Conservation (phyloP, 2,329 filamentous ascomycete genomes). For the Xylaria sp. region DNA sequence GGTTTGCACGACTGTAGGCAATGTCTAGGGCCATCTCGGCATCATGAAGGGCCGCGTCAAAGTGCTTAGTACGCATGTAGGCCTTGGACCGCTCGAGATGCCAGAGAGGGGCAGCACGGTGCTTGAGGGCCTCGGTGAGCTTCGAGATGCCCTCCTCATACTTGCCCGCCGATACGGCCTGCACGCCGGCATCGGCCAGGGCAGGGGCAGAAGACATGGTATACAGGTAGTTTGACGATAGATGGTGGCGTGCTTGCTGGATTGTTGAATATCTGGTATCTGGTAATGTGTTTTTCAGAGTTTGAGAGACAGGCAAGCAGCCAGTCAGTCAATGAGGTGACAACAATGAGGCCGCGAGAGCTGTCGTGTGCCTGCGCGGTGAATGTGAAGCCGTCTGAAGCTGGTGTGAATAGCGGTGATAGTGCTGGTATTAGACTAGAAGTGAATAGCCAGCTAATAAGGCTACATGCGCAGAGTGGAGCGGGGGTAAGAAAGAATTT, state of each 20-base stretch:
- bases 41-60: constrained; percentile 74
- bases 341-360: background rate
- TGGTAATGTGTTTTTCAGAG: background rate
- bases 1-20: constrained; percentile 74
- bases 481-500: background rate
- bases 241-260: background rate
- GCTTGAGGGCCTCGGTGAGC: constrained; percentile 74
- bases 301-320: background rate
- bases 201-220: constrained; percentile 64
- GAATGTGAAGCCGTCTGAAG: background rate
- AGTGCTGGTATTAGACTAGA: background rate
- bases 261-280: background rate
- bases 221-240: background rate
- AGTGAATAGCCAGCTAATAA: background rate
- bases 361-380: background rate
- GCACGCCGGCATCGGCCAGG: constrained; percentile 70
- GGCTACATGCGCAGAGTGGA: background rate
- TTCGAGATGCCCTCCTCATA: constrained; percentile 75
- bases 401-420: background rate
- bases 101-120: constrained; percentile 77
- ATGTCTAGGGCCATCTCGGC: constrained; percentile 72
- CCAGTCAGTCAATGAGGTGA: background rate
- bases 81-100: constrained; percentile 85
- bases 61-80: constrained; percentile 72
- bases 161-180: constrained; percentile 70